phyloP scores from a whole-genome alignment of 768 basidiomycete species.

The Pulveroboletus sp. region DNA sequence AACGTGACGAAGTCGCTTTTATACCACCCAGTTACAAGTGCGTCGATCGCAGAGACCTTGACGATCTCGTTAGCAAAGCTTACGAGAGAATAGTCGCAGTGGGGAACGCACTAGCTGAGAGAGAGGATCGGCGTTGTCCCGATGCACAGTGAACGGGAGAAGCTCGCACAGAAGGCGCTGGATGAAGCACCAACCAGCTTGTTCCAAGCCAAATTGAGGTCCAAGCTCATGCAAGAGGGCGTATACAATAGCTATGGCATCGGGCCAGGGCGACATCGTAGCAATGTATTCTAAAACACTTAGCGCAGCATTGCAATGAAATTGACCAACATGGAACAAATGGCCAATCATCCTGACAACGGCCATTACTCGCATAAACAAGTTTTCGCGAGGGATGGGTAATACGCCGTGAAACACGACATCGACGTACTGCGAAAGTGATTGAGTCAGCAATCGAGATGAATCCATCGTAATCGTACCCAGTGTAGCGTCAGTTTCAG shows the following conservation, averaged over 20 bases:
- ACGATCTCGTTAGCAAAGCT: background rate
- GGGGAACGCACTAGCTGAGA: constrained; percentile 15
- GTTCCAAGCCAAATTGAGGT: constrained; percentile 10
- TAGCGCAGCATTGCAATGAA: constrained; percentile 8
- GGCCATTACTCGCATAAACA: constrained; percentile 15
- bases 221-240: constrained; percentile 17
- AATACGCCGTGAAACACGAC: background rate
- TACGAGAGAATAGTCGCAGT: background rate
- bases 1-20: background rate
- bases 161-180: constrained; percentile 11
- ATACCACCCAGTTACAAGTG: constrained; percentile 8
- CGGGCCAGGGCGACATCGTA: constrained; percentile 11
- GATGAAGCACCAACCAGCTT: constrained; percentile 11
- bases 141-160: constrained; percentile 1
- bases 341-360: constrained; percentile 12
- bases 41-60: constrained; percentile 14
- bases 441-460: background rate
- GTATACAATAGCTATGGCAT: constrained; percentile 16
- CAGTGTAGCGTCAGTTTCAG: constrained; percentile 14
- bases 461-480: constrained; percentile 6
- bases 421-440: constrained; percentile 8
- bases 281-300: constrained; percentile 10
- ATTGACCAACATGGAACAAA: constrained; percentile 12
- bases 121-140: constrained; percentile 8
- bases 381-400: constrained; percentile 3